Conservation (phyloP, 306 rosid species). For the Trifolium dubium region DNA sequence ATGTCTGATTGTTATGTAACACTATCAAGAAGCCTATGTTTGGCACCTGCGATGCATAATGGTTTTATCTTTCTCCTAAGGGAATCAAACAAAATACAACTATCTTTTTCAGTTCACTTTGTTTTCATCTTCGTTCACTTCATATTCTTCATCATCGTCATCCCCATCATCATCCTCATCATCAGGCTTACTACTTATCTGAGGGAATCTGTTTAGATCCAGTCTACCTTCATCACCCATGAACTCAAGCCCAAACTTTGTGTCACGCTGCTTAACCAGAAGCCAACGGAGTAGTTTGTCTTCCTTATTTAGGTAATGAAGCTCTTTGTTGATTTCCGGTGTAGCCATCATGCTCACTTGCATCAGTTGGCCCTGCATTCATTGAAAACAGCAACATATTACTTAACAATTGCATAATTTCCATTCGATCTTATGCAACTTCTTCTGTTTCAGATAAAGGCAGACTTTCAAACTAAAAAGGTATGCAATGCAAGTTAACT, state of each 20-base stretch:
- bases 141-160: slow-evolving; percentile 46
- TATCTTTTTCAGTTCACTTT: slow-evolving; percentile 4
- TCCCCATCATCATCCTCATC: slow-evolving; percentile 42
- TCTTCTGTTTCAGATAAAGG: background rate
- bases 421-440: background rate
- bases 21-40: background rate
- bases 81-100: slow-evolving; percentile 25
- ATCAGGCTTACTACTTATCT: background rate
- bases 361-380: slow-evolving; percentile 78
- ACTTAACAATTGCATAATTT: slow-evolving; percentile 17
- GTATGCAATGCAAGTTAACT: background rate
- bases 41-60: slow-evolving; percentile 13
- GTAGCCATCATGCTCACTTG: slow-evolving; percentile 97
- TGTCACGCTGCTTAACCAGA: slow-evolving; percentile 69
- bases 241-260: slow-evolving; percentile 21
- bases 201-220: slow-evolving; percentile 41
- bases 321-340: slow-evolving; percentile 87
- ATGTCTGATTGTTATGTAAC: background rate
- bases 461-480: background rate
- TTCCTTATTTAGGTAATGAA: slow-evolving; percentile 93
- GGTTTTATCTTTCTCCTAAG: slow-evolving; percentile 19
- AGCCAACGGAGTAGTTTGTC: slow-evolving; percentile 86
- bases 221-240: slow-evolving; percentile 10
- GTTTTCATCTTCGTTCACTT: slow-evolving; percentile 35
- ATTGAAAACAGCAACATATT: slow-evolving; percentile 14